Evolutionary conservation across 208 protist species (phyloP).

Genomic region (Crithidia thermophila): DNA sequence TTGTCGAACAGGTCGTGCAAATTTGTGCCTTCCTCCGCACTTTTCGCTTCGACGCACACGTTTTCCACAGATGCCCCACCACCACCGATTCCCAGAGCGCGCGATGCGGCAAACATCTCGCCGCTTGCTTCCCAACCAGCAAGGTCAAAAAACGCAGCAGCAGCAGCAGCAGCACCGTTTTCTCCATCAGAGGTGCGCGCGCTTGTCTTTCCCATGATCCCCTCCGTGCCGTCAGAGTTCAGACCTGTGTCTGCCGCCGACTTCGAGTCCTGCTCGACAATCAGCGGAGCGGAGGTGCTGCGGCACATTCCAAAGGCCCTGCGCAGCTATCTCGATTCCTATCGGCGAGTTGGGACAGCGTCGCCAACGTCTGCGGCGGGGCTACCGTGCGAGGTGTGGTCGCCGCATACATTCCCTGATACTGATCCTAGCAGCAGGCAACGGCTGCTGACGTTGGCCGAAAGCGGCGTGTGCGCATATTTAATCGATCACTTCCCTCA

Average conservation of each 20-base stretch:
- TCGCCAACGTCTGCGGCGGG: no score
- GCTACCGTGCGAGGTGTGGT: no score
- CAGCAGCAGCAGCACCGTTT: background rate
- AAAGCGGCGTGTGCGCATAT: background rate
- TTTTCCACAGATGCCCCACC: background rate
- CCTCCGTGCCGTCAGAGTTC: conserved; percentile 1
- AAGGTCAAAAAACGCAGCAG: background rate
- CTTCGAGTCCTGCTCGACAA: no score
- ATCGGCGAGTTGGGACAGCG: no score
- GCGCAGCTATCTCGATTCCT: background rate
- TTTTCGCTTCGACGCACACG: background rate
- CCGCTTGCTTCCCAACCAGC: background rate
- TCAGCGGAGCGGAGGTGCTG: background rate
- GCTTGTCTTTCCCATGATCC: conserved; percentile 3
- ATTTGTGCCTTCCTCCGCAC: background rate
- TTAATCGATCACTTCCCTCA: conserved; percentile 13
- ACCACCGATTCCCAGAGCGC: background rate
- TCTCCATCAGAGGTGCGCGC: background rate
- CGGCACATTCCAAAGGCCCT: conserved; percentile 1
- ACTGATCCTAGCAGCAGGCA: no score
- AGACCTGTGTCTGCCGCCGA: no score
- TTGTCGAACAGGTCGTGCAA: no score
- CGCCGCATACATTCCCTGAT: no score
- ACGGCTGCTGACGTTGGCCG: background rate
- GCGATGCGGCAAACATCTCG: no score